Evolutionary conservation across 768 basidiomycete genomes (phyloP), one percentile per base, ranked within the genome.

Genomic region (Rhodosporidiobolus sp.): DNA sequence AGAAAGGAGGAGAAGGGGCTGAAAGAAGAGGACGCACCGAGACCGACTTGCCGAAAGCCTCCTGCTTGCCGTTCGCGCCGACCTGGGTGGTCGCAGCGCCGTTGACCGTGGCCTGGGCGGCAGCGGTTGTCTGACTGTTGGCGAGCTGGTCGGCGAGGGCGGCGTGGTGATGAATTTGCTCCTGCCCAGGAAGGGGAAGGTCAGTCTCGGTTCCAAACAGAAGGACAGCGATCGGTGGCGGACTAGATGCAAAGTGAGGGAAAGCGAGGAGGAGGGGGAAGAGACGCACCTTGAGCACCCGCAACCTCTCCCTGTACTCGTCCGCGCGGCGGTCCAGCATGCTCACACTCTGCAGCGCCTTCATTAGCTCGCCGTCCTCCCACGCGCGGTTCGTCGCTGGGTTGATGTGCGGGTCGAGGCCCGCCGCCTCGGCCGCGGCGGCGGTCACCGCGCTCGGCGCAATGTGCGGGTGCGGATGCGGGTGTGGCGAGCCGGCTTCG

Each of bases 81-180:
- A 28, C n/a, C 3, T 14, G 52, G 26, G 24, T 26, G 26, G 4
- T n/a, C 3, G 52, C 20, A 26, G 24, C 57, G 14, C 30, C 19
- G 28, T 14, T 28, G 57, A 17, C 38, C 1, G 43, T n/a, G n/a
- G 17, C 12, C 22, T 35, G 19, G 34, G 32, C 38, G 20, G 52
- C 38, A 10, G 16, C 2, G 30, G 32, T 11, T 14, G 64, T 14
- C 4, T 50, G 17, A 8, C 60, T 26, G 1, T 64, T 20, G n/a
- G 65, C 61, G 38, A 72, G 62, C n/a, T 62, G 48, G 30, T 72
- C 71, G 30, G 71, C 71, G 43, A 72, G 34, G 24, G 71, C 71
- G 16, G 71, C 71, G 46, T 72, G 71, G 46, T 72, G 71, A 50
- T 72, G 71, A 35, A 72, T 72, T 60, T 72, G 71, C 35, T 72